Evolutionary conservation across 1,139 yeast genomes (phyloP).

Genomic region (Yamadazyma pseudoaaseri): DNA sequence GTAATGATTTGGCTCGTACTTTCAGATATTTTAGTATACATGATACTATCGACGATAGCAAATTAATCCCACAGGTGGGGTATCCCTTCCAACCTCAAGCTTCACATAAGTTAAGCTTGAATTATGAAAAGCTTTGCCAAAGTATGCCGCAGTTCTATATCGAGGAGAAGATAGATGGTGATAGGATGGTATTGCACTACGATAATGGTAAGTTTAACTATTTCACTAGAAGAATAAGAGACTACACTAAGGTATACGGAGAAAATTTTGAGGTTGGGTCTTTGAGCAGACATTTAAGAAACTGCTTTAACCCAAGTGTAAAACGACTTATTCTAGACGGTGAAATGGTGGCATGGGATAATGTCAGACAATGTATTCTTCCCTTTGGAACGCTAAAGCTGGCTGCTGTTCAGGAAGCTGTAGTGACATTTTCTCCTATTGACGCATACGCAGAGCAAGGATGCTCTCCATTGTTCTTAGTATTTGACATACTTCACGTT

Average conservation of each 20-base stretch:
- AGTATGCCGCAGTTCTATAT: conserved; percentile 56
- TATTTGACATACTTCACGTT: conserved; percentile 69
- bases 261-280: conserved; percentile 56
- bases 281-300: conserved; percentile 53
- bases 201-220: conserved; percentile 50
- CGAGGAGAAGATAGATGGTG: conserved; percentile 95
- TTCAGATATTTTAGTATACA: conserved; percentile 47
- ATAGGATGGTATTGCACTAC: conserved; percentile 72
- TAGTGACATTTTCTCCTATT: conserved; percentile 38
- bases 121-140: conserved; percentile 49
- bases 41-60: conserved; percentile 35
- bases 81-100: conserved; percentile 72
- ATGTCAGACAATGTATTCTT: conserved; percentile 51
- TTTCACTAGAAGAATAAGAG: conserved; percentile 68
- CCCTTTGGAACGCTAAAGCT: conserved; percentile 82
- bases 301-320: conserved; percentile 43
- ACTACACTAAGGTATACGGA: conserved; percentile 77
- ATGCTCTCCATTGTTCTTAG: conserved; percentile 60
- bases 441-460: conserved; percentile 38
- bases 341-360: conserved; percentile 90
- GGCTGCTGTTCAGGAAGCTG: conserved; percentile 59
- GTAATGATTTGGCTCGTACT: conserved; percentile 63
- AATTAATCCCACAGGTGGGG: conserved; percentile 46
- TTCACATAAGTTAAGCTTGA: conserved; percentile 50
- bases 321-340: conserved; percentile 74